Evolutionary conservation across 1,284 basidiomycete species (phyloP), one percentile per base, ranked within the genome.

Genomic region (Mycena citricolor): DNA sequence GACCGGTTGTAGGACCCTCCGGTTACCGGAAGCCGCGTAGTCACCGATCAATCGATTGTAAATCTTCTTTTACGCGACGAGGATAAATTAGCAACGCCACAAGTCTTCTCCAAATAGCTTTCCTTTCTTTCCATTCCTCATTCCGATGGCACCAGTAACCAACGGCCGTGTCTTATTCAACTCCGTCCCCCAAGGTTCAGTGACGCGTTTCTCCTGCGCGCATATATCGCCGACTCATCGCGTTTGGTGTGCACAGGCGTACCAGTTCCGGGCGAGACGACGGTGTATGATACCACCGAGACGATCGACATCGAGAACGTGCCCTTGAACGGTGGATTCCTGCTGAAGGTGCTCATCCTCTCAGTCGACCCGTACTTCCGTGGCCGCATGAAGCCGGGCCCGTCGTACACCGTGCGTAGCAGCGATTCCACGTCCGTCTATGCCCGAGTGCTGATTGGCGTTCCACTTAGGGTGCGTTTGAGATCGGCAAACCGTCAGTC

Each of bases 231-330:
- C n/a, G n/a, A n/a, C n/a, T n/a, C n/a, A n/a, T n/a, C n/a, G n/a
- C n/a, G n/a, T n/a, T n/a, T n/a, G n/a, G n/a, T n/a, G n/a, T n/a
- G n/a, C n/a, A n/a, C n/a, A n/a, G 74, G 68, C 4, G 72, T 65
- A 42, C 77, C 79, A 10, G 63, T 71, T 39, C 73, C 75, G 0
- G 73, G 73, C 33, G 67, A 71, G 49, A 73, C 69, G 4, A 67
- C 68, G 10, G 61, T 73, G n/a, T 74, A 76, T 51, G 76, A 79
- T 42, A 61, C 59, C 4, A 66, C 67, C 1, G 52, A 68, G 34
- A 67, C 61, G 1, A 76, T 83, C 50, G 79, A 83, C 51, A 51
- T 74, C 21, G 73, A 78, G 4, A 70, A 51, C 13, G 70, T 69
- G 2, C 56, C 69, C 5, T 61, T 81, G 10, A 61, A 78, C 41